These are phyloP conservation scores for Asterella californica DNA, from an alignment of 225 moss, liverwort and hornwort genomes.

Conservation along the genomic window DNA sequence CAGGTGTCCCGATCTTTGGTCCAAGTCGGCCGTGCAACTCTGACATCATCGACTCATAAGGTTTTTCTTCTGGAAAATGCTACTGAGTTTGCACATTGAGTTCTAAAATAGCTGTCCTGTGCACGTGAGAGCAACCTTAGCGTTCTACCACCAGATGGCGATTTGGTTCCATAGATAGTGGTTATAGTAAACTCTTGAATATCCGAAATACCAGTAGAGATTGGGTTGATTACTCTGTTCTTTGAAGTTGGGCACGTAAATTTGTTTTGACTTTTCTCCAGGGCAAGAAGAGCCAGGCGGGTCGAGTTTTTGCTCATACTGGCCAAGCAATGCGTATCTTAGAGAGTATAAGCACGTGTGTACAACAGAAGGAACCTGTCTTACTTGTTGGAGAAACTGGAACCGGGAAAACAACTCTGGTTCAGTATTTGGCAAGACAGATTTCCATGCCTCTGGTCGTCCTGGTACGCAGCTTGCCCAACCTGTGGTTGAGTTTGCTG, in stretches of 20 bases:
- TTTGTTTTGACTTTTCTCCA: slow-evolving; percentile 36
- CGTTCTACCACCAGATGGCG: no score
- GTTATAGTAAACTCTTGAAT: neutral
- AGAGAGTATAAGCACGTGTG: slow-evolving; percentile 76
- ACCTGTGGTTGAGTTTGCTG: neutral
- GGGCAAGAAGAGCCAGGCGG: slow-evolving; percentile 55
- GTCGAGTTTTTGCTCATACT: slow-evolving; percentile 76
- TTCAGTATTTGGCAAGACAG: slow-evolving; percentile 89
- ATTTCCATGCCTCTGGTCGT: slow-evolving; percentile 78
- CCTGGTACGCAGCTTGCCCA: slow-evolving; percentile 35
- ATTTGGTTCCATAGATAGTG: neutral
- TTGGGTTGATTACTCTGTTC: neutral
- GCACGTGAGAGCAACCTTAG: neutral
- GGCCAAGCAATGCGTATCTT: slow-evolving; percentile 83
- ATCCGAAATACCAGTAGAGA: neutral
- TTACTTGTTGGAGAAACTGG: slow-evolving; percentile 97
- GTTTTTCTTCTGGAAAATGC: slow-evolving; percentile 1
- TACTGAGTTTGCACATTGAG: neutral
- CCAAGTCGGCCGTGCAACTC: slow-evolving; percentile 67
- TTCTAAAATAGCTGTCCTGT: neutral
- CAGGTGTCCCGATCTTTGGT: slow-evolving; percentile 57
- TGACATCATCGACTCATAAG: slow-evolving; percentile 29
- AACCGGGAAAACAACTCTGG: slow-evolving; percentile 91
- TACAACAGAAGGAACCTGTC: slow-evolving; percentile 87
- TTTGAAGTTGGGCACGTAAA: neutral